These are phyloP conservation scores for Arthrocladium fulminans DNA, from an alignment of 2,329 filamentous ascomycete species.

Conservation along the genomic window DNA sequence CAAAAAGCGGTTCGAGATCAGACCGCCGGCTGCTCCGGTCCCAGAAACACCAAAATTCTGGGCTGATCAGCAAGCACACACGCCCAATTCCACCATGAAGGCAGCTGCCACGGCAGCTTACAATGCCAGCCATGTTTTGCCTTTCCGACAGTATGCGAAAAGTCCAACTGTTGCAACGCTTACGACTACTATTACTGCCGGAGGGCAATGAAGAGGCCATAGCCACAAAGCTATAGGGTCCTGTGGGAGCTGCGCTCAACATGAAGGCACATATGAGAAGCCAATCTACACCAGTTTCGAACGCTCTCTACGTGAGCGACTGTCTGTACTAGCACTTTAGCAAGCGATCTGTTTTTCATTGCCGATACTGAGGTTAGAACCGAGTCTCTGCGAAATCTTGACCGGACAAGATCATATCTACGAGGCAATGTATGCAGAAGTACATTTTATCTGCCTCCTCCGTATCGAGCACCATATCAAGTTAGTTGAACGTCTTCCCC, in stretches of 20 bases:
- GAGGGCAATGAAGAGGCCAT: background rate
- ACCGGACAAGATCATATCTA: too few relatives aligned
- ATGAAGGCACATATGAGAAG: background rate
- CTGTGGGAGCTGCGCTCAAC: background rate
- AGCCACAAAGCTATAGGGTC: too few relatives aligned
- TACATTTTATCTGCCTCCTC: too few relatives aligned
- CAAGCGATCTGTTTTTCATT: background rate
- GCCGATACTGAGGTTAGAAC: too few relatives aligned
- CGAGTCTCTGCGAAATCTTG: too few relatives aligned
- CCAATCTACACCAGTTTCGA: background rate
- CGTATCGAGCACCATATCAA: too few relatives aligned
- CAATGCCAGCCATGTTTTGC: conserved; percentile 1
- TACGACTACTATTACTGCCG: background rate
- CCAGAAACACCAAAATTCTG: background rate
- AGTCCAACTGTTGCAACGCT: background rate
- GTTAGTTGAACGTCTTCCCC: too few relatives aligned
- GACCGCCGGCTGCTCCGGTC: background rate
- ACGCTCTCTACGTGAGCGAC: background rate
- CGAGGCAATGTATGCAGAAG: too few relatives aligned
- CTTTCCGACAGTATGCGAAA: conserved; percentile 2
- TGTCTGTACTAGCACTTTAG: background rate
- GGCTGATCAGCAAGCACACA: background rate
- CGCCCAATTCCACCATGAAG: background rate
- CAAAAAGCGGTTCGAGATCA: conserved; percentile 8
- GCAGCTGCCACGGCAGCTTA: background rate